Conservation (phyloP, 2,329 filamentous ascomycete species). For the Neoascochyta sp. region DNA sequence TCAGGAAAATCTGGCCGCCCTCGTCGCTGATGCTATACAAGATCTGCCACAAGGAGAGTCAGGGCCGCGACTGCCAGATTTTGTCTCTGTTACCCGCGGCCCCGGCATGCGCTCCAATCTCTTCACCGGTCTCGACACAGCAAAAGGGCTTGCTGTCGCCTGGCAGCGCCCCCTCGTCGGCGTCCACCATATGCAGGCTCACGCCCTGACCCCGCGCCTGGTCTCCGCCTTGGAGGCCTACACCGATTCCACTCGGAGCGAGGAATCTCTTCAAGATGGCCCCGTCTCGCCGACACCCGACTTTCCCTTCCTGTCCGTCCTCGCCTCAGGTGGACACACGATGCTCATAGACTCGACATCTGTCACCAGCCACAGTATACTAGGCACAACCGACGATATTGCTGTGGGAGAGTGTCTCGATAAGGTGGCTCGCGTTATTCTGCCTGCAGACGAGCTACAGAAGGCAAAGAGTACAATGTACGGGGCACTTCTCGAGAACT, state of each 20-base stretch:
- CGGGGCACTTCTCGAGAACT: slow-evolving; percentile 72
- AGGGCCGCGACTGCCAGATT: slow-evolving; percentile 59
- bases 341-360: slow-evolving; percentile 72
- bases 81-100: slow-evolving; percentile 84
- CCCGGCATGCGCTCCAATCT: slow-evolving; percentile 84
- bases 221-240: slow-evolving; percentile 56
- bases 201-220: slow-evolving; percentile 82
- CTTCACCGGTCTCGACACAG: slow-evolving; percentile 72
- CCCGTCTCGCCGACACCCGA: slow-evolving; percentile 42
- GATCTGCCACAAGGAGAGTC: slow-evolving; percentile 45
- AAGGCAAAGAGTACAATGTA: slow-evolving; percentile 67
- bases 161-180: slow-evolving; percentile 82
- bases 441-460: slow-evolving; percentile 60
- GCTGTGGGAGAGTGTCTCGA: slow-evolving; percentile 90
- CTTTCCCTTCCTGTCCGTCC: slow-evolving; percentile 83
- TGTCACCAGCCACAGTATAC: slow-evolving; percentile 65
- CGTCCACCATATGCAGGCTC: slow-evolving; percentile 96
- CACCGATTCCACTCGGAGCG: not conserved
- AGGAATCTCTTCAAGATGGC: slow-evolving; percentile 5
- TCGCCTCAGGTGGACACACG: slow-evolving; percentile 91
- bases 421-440: slow-evolving; percentile 73
- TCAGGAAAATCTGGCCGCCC: slow-evolving; percentile 62
- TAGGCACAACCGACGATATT: slow-evolving; percentile 72
- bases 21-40: slow-evolving; percentile 63
- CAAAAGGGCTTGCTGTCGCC: slow-evolving; percentile 80